Percentiles rank a stretch among this genome's conserved stretches.
These are phyloP conservation scores for Monosporascus sp. DNA, from an alignment of 2,329 filamentous ascomycete genomes.

Conservation along the genomic window DNA sequence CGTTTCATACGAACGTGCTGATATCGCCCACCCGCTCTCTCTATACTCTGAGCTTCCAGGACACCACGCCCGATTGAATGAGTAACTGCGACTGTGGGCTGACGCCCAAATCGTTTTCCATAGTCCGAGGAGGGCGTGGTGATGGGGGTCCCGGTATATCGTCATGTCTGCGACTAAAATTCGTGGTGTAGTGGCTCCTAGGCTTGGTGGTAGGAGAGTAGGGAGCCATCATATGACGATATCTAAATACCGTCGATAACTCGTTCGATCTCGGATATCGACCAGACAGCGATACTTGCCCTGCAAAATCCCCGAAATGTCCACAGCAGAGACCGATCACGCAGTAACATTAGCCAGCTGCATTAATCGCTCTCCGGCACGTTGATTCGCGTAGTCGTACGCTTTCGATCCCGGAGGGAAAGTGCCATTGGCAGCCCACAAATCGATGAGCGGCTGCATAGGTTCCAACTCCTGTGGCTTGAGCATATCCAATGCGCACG, in stretches of 20 bases:
- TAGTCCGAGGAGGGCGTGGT: no score
- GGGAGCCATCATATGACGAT: no score
- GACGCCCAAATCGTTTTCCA: no score
- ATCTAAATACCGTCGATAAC: no score
- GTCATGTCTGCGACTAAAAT: no score
- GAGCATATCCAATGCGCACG: conserved; percentile 76
- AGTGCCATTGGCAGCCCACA: conserved; percentile 85
- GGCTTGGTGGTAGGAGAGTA: no score
- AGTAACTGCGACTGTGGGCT: no score
- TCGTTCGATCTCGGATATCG: background rate
- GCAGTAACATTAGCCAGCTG: conserved; percentile 34
- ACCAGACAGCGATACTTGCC: background rate
- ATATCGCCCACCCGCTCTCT: background rate
- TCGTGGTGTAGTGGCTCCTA: no score
- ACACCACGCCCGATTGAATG: no score
- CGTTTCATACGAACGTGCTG: conserved; percentile 12
- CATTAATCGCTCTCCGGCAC: conserved; percentile 54
- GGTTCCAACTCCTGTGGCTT: conserved; percentile 88
- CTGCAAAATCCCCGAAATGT: background rate
- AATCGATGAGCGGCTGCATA: conserved; percentile 89
- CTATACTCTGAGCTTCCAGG: no score
- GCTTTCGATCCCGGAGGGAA: conserved; percentile 72
- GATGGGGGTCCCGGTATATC: no score
- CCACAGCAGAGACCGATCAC: background rate
- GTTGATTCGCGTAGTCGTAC: conserved; percentile 59